These are phyloP conservation scores for Ambrosiella xylebori DNA, from an alignment of 2,329 filamentous ascomycete genomes.

Conservation along the genomic window DNA sequence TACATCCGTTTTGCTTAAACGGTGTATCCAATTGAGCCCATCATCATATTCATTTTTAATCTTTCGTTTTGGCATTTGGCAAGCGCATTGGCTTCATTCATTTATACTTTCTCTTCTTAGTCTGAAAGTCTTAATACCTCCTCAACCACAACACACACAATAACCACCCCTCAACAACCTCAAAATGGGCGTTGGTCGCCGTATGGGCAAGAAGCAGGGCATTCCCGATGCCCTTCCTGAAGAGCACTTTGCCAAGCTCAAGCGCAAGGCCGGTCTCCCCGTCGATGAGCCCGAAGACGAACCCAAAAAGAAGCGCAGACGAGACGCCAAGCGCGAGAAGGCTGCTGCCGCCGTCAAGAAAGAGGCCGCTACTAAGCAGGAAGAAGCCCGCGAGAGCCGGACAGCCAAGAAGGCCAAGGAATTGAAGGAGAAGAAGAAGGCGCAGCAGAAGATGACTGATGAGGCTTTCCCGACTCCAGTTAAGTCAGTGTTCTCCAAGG, in stretches of 20 bases:
- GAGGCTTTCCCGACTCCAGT: constrained; percentile 17
- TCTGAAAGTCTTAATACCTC: not conserved
- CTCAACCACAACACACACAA: not conserved
- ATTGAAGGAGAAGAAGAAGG: constrained; percentile 17
- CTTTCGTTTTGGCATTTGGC: not conserved
- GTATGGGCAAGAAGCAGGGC: constrained; percentile 93
- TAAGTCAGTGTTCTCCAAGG: constrained; percentile 18
- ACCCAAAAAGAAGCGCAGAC: constrained; percentile 45
- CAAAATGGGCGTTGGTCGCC: constrained; percentile 74
- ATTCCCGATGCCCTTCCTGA: constrained; percentile 70
- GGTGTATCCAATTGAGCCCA: no score
- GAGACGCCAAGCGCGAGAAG: constrained; percentile 20
- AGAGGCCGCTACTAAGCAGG: constrained; percentile 19
- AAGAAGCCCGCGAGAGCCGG: constrained; percentile 17
- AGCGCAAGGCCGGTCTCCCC: constrained; percentile 65
- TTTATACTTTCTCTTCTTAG: not conserved
- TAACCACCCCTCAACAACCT: constrained; percentile 7
- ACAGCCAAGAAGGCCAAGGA: constrained; percentile 22
- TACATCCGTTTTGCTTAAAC: no score
- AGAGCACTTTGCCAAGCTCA: constrained; percentile 56
- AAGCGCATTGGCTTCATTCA: not conserved
- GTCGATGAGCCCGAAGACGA: constrained; percentile 37
- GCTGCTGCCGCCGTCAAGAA: constrained; percentile 16
- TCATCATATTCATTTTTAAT: not conserved
- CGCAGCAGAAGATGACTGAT: constrained; percentile 18